These are phyloP conservation scores for Ogataea thermomethanolica DNA, from an alignment of 805 yeast genomes.

Conservation along the genomic window DNA sequence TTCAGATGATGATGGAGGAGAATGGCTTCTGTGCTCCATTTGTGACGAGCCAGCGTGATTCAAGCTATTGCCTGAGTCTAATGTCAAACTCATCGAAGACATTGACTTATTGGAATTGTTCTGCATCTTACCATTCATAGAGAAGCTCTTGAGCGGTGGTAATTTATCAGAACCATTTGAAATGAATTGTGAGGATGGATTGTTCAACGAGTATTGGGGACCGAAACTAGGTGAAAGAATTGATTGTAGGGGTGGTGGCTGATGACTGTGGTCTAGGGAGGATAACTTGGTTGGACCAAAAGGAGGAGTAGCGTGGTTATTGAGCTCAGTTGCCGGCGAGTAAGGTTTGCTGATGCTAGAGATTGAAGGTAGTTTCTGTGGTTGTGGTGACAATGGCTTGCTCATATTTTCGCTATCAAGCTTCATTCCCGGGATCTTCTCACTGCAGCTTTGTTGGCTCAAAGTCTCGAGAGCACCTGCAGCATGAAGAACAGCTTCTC, in stretches of 20 bases:
- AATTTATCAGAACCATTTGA: conserved; percentile 17
- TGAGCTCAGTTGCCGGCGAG: conserved; percentile 33
- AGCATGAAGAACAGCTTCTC: conserved; percentile 35
- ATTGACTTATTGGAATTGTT: conserved; percentile 3
- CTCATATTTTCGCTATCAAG: conserved; percentile 25
- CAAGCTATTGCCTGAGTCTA: conserved; percentile 5
- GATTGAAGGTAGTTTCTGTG: conserved; percentile 27
- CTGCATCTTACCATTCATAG: conserved; percentile 5
- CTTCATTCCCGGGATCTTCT: conserved; percentile 32
- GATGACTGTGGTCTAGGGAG: conserved; percentile 19
- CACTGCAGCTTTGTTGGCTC: conserved; percentile 31
- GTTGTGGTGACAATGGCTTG: conserved; percentile 15
- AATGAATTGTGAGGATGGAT: conserved; percentile 12
- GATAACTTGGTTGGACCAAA: conserved; percentile 25
- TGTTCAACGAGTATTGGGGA: conserved; percentile 28
- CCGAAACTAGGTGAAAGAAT: conserved; percentile 33
- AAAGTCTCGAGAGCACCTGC: conserved; percentile 41
- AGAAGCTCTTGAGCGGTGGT: conserved; percentile 23
- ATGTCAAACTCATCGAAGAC: conserved; percentile 17
- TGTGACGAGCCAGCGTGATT: background rate
- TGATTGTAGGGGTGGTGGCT: conserved; percentile 21
- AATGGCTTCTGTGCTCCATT: conserved; percentile 17
- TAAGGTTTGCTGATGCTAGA: conserved; percentile 26
- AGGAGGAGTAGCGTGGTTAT: conserved; percentile 23
- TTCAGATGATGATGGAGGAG: conserved; percentile 18